These are phyloP conservation scores for Alternaria postmessia DNA, from an alignment of 2,329 filamentous ascomycete species.

Conservation along the genomic window DNA sequence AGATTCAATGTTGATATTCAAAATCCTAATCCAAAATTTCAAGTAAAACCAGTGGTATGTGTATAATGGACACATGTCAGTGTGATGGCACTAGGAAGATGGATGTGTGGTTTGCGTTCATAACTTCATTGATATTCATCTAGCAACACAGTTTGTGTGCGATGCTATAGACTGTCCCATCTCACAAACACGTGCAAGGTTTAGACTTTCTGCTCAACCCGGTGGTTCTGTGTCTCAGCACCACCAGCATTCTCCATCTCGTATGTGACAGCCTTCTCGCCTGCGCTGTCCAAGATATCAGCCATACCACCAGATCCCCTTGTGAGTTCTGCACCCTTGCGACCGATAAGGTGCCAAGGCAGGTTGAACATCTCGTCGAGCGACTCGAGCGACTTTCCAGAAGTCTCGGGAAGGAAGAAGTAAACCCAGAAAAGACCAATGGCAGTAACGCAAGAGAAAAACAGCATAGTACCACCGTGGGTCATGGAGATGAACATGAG, in stretches of 20 bases:
- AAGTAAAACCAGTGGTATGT: background rate
- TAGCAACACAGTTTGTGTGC: background rate
- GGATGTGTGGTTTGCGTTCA: background rate
- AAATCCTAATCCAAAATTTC: accelerated
- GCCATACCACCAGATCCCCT: conserved; percentile 42
- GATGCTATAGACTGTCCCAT: background rate
- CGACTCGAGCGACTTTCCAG: conserved; percentile 68
- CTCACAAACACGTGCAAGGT: background rate
- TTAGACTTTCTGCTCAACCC: conserved; percentile 31
- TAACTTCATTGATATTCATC: background rate
- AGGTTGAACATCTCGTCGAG: conserved; percentile 77
- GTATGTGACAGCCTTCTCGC: conserved; percentile 42
- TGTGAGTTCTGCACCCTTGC: conserved; percentile 48
- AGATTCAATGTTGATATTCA: background rate
- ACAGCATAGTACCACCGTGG: conserved; percentile 76
- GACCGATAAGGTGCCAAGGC: conserved; percentile 78
- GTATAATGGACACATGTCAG: background rate
- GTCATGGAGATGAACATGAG: conserved; percentile 73
- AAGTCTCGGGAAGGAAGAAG: conserved; percentile 76
- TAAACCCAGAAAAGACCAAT: conserved; percentile 75
- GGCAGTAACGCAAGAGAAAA: conserved; percentile 73
- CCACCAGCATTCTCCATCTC: conserved; percentile 36
- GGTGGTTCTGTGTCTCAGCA: conserved; percentile 22
- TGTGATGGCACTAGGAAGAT: no score
- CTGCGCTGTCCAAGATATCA: conserved; percentile 42